Evolutionary conservation across 805 yeast genomes (phyloP), one percentile per base, ranked within the genome.

Genomic region (Sugiyamaella qingdaonensis): DNA sequence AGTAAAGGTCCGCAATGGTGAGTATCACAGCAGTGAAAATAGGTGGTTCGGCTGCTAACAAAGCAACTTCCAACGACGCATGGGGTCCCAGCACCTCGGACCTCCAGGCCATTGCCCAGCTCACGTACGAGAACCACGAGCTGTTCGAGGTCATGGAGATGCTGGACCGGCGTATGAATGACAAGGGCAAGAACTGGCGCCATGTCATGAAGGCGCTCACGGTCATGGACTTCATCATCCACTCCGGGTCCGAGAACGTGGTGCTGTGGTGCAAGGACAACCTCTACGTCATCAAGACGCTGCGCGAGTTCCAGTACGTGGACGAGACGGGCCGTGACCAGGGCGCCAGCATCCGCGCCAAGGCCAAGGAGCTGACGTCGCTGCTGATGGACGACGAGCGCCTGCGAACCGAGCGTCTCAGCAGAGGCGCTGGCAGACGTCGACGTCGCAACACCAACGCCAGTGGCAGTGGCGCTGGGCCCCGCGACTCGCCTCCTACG

Each of bases 111-210:
- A 78, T 92, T 36, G 85, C 95, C 1, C 77, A 81, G 49, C 76
- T 80, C 60, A 87, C 96, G 0, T 85, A 79, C 66, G 86, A 83
- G 60, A 71, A 64, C 57, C 81, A 85, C 5, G 95, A 88, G 62
- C 82, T 90, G 62, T 77, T 89, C 64, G 95, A 90, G 65, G 82
- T 90, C 46, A 87, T 92, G 95, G 97, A 92, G 65, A 89, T 92
- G 85, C 71, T 92, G 44, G 97, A 92, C 71, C 81, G 89, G 60
- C 79, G 99, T 58, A 73, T 92, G 59, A 92, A 92, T 65, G 98
- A 92, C 67, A 91, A 91, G 74, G 98, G 98, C 56, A 91, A 90
- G 68, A 87, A 92, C 72, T 92, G 97, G 97, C 80, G 96, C 60
- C 99, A 92, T 68, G 91, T 92, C 48, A 91, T 95, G 58, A 94